Conservation (phyloP, 179 eudicot genomes). For the Silene vulgaris region DNA sequence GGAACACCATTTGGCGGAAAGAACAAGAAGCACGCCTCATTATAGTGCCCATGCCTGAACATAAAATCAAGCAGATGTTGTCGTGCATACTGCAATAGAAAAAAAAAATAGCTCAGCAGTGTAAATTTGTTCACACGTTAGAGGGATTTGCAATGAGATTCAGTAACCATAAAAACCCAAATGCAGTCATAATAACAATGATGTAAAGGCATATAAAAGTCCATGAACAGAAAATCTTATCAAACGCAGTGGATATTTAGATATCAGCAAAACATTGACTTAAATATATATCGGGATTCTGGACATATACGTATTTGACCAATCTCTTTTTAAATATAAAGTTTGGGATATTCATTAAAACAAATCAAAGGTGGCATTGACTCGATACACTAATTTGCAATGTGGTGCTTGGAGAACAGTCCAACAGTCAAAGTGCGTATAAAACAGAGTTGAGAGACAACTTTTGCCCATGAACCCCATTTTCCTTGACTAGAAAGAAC, state of each 20-base stretch:
- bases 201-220: not conserved
- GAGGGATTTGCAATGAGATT: not conserved
- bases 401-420: not conserved
- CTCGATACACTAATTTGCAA: not conserved
- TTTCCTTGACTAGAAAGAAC: not conserved
- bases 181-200: not conserved
- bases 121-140: not conserved
- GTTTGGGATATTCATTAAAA: not conserved
- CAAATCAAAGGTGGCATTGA: not conserved
- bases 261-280: not conserved
- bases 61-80: conserved; percentile 75
- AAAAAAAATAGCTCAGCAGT: conserved; percentile 13
- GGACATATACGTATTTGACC: not conserved
- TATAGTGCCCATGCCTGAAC: conserved; percentile 91
- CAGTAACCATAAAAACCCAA: not conserved
- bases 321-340: not conserved
- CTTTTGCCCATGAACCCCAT: not conserved
- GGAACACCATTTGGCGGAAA: conserved; percentile 78
- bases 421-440: not conserved
- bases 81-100: conserved; percentile 74
- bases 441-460: conserved; percentile 2
- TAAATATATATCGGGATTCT: not conserved
- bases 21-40: conserved; percentile 79
- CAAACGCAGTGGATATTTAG: not conserved
- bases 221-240: not conserved